phyloP scores from a whole-genome alignment of 345 rosid genomes.

The Iberis pinnata region DNA sequence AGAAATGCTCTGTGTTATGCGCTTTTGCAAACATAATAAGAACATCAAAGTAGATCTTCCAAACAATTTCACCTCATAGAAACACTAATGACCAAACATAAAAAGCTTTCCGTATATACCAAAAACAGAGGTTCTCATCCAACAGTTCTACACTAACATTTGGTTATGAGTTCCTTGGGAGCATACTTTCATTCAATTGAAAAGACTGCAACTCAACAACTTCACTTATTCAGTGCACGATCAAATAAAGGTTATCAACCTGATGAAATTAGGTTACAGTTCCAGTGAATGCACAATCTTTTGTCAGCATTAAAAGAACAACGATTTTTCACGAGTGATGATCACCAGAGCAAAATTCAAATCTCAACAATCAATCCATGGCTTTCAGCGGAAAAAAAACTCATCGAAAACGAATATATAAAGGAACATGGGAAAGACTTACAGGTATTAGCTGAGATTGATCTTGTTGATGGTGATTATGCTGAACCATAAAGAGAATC shows the following conservation, averaged over 20 bases:
- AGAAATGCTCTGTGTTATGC: background rate
- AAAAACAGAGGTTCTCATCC: constrained; percentile 1
- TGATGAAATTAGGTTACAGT: background rate
- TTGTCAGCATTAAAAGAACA: constrained; percentile 19
- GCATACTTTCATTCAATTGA: background rate
- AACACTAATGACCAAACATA: too few species aligned
- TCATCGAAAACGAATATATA: background rate
- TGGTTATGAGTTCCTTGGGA: background rate
- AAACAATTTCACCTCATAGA: background rate
- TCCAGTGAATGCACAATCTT: background rate
- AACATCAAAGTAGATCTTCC: background rate
- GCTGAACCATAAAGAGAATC: constrained; percentile 73
- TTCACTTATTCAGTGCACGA: constrained; percentile 1
- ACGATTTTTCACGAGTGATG: background rate
- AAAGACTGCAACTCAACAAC: background rate
- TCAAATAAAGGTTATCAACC: background rate
- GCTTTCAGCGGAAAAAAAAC: too few species aligned
- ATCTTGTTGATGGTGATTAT: constrained; percentile 56
- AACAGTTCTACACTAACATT: constrained; percentile 2
- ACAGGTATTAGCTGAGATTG: constrained; percentile 31
- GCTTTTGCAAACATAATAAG: background rate
- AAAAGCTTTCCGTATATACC: background rate
- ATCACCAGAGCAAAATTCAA: constrained; percentile 12
- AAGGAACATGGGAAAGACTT: constrained; percentile 3
- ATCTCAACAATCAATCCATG: constrained; percentile 3